Evolutionary conservation across 2,329 filamentous ascomycete genomes (phyloP).

Genomic region (Pseudogymnoascus pannorum): DNA sequence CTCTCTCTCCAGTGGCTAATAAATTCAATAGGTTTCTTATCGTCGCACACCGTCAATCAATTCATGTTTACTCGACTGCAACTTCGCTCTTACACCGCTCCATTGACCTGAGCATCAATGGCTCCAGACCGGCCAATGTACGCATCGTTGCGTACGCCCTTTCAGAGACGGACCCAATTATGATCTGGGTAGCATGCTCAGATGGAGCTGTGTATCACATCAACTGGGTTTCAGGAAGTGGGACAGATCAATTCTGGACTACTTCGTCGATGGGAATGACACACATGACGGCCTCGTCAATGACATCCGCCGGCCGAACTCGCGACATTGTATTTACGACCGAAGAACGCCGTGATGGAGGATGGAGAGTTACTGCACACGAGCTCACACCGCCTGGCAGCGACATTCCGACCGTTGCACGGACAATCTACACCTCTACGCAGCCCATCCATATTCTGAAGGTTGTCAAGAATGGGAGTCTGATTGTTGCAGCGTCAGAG

Average conservation of each 20-base stretch:
- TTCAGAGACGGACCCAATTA: slow-evolving; percentile 37
- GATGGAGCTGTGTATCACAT: slow-evolving; percentile 50
- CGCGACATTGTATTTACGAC: slow-evolving; percentile 31
- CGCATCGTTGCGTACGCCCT: slow-evolving; percentile 34
- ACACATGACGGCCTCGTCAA: slow-evolving; percentile 30
- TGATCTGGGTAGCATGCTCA: slow-evolving; percentile 54
- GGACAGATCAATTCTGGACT: slow-evolving; percentile 36
- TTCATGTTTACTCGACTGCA: slow-evolving; percentile 73
- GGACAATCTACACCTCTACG: slow-evolving; percentile 35
- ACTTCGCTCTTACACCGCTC: slow-evolving; percentile 75
- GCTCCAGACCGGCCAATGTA: slow-evolving; percentile 14
- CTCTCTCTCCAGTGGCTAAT: background rate
- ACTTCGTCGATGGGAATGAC: slow-evolving; percentile 28
- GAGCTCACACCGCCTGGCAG: slow-evolving; percentile 28
- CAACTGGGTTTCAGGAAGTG: slow-evolving; percentile 47
- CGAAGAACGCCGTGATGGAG: slow-evolving; percentile 25
- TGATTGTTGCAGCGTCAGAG: slow-evolving; percentile 49
- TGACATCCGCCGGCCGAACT: slow-evolving; percentile 26
- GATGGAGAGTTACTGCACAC: slow-evolving; percentile 29
- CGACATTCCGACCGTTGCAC: slow-evolving; percentile 23
- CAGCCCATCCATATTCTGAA: slow-evolving; percentile 41
- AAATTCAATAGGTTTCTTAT: slow-evolving; percentile 53
- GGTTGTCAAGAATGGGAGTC: slow-evolving; percentile 45
- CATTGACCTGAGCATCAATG: slow-evolving; percentile 44
- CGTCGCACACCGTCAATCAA: slow-evolving; percentile 62